These are phyloP conservation scores for Asterophora parasitica DNA, from an alignment of 768 basidiomycete species.

Conservation along the genomic window DNA sequence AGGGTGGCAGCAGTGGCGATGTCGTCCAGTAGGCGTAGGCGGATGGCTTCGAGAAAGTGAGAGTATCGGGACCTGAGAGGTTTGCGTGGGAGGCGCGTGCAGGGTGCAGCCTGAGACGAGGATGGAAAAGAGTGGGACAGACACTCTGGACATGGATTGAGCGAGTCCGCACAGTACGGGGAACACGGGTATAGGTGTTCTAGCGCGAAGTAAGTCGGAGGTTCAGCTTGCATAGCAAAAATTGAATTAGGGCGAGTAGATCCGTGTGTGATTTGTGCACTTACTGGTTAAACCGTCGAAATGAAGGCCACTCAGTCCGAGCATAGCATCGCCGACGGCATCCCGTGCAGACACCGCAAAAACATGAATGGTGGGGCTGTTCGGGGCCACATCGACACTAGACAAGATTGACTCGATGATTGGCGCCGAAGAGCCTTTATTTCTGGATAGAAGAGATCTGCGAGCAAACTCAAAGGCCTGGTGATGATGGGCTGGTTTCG, in stretches of 20 bases:
- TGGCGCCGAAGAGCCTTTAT: slow-evolving; percentile 22
- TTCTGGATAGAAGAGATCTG: slow-evolving; percentile 38
- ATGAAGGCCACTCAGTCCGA: slow-evolving; percentile 31
- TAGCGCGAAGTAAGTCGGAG: slow-evolving; percentile 41
- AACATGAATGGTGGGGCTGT: slow-evolving; percentile 48
- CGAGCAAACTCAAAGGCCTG: slow-evolving; percentile 55
- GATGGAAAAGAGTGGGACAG: slow-evolving; percentile 17
- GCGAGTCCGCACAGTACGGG: slow-evolving; percentile 35
- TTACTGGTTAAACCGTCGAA: slow-evolving; percentile 51
- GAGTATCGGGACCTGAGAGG: slow-evolving; percentile 36
- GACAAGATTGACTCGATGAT: slow-evolving; percentile 50
- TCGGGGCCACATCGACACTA: slow-evolving; percentile 38
- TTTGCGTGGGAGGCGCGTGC: slow-evolving; percentile 36
- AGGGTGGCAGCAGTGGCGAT: slow-evolving; percentile 40
- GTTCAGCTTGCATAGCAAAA: slow-evolving; percentile 31
- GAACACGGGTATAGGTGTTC: slow-evolving; percentile 52
- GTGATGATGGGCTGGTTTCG: slow-evolving; percentile 8
- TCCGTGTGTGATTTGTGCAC: slow-evolving; percentile 16
- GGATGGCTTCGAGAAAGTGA: slow-evolving; percentile 64
- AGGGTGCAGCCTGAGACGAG: slow-evolving; percentile 11
- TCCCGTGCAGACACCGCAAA: slow-evolving; percentile 45
- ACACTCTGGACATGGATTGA: slow-evolving; percentile 36
- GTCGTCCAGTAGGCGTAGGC: slow-evolving; percentile 48
- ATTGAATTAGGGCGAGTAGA: background rate
- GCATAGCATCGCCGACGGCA: slow-evolving; percentile 24